Base-by-base conservation (phyloP, 2,329 filamentous ascomycete species). In the Simplicillium sp. region DNA sequence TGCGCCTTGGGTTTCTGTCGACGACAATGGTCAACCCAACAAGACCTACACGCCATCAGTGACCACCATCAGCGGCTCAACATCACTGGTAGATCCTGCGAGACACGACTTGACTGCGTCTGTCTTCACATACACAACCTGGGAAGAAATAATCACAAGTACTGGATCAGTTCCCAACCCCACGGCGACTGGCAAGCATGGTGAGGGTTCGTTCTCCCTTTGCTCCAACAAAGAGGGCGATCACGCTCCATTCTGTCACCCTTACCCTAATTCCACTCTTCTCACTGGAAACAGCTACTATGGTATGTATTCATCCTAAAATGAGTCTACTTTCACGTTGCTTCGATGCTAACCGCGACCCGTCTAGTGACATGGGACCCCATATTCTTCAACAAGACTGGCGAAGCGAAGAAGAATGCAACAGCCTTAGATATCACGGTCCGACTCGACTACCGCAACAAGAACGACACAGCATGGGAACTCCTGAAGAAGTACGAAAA, bases 311-410 rank as follows among this genome's bases (percentile, higher is more conserved):
- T 16, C 5, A 13, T n/a, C 9, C 34, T 29, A 14, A 13, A 11
- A 5, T 15, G 4, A 11, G 17, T 31, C 15, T n/a, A 4, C 13
- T 17, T 29, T 25, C 3, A 14, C 25, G 33, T 25, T 17, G 17
- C n/a, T 14, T 13, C 12, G 3, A 17, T 11, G n/a, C 14, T 31
- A 31, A 38, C 29, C 3, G 18, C 2, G 31, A 29, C 13, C 34
- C n/a, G 13, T 35, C 7, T 36, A 77, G 74, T 78, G 40, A 75
- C 71, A 20, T 78, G 74, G 73, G 73, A 79, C 48, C 61, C 72
- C 17, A 57, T 64, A 38, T 71, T 62, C 56, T 76, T 73, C 60
- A 60, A 61, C 50, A 53, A 58, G 37, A 57, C 61, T 41, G 63
- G 66, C 49, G 59, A 44, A 9, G 20, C 20, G 36, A 39, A 39